These are phyloP conservation scores for Eucalyptus albens DNA, from an alignment of 345 rosid species.

Conservation along the genomic window DNA sequence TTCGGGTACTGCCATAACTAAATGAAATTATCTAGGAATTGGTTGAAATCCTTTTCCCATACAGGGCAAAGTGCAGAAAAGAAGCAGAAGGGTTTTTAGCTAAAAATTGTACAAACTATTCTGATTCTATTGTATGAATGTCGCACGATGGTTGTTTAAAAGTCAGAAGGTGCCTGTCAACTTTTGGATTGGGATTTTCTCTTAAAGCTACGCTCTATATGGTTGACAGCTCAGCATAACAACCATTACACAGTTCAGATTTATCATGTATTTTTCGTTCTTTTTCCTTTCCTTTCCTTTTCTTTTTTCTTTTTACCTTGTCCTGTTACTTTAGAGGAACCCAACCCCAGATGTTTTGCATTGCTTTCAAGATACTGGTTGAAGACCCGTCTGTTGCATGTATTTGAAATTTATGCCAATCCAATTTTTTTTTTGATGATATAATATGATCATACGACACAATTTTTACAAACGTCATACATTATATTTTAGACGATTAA, in stretches of 20 bases:
- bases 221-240: too few species aligned
- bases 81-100: too few species aligned
- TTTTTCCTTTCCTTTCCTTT: too few species aligned
- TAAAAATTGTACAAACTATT: too few species aligned
- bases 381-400: not conserved
- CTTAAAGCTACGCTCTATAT: not conserved
- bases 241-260: not conserved
- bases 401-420: not conserved
- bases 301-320: not conserved
- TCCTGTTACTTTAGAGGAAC: not conserved
- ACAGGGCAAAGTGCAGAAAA: too few species aligned
- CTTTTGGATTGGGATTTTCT: not conserved
- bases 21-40: not conserved
- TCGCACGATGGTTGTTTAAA: too few species aligned
- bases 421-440: accelerated
- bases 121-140: too few species aligned
- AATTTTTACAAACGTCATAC: not conserved
- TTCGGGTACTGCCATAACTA: not conserved
- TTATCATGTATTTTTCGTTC: accelerated
- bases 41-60: not conserved
- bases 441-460: not conserved
- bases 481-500: too few species aligned
- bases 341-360: too few species aligned
- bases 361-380: not conserved
- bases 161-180: not conserved